These are phyloP conservation scores for Cladorrhinum samala DNA, from an alignment of 495 filamentous ascomycete genomes.

Conservation along the genomic window DNA sequence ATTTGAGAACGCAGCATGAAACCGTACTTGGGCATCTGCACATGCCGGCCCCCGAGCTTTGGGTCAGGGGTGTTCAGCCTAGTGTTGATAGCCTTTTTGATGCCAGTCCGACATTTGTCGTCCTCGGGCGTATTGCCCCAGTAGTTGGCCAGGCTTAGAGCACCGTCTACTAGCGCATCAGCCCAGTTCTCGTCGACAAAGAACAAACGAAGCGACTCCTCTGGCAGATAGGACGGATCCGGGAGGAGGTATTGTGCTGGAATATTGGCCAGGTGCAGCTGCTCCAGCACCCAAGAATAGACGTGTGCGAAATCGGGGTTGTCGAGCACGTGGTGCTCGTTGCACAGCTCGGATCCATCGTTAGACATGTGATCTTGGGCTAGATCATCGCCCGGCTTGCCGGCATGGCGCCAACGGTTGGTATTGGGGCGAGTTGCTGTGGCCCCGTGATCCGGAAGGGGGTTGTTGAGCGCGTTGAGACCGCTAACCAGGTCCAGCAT, in stretches of 20 bases:
- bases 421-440: too few relatives aligned
- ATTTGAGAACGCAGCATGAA: constrained; percentile 24
- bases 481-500: not conserved
- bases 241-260: constrained; percentile 38
- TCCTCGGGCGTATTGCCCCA: too few relatives aligned
- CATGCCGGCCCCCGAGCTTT: not conserved
- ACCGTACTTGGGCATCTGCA: constrained; percentile 26
- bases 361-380: too few relatives aligned
- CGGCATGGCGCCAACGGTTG: too few relatives aligned
- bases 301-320: constrained; percentile 33
- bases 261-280: constrained; percentile 29
- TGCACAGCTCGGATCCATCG: constrained; percentile 16
- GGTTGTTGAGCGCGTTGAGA: not conserved
- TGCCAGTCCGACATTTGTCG: constrained; percentile 24
- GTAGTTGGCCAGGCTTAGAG: constrained; percentile 39
- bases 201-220: constrained; percentile 44
- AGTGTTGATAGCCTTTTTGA: constrained; percentile 30
- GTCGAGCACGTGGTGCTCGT: constrained; percentile 26
- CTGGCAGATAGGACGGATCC: constrained; percentile 33
- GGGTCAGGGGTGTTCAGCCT: constrained; percentile 14
- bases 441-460: not conserved
- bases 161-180: constrained; percentile 43
- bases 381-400: too few relatives aligned
- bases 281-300: constrained; percentile 32
- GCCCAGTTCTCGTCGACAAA: constrained; percentile 41